Evolutionary conservation across 768 basidiomycete genomes (phyloP).

Genomic region (Daedaleopsis sinensis): DNA sequence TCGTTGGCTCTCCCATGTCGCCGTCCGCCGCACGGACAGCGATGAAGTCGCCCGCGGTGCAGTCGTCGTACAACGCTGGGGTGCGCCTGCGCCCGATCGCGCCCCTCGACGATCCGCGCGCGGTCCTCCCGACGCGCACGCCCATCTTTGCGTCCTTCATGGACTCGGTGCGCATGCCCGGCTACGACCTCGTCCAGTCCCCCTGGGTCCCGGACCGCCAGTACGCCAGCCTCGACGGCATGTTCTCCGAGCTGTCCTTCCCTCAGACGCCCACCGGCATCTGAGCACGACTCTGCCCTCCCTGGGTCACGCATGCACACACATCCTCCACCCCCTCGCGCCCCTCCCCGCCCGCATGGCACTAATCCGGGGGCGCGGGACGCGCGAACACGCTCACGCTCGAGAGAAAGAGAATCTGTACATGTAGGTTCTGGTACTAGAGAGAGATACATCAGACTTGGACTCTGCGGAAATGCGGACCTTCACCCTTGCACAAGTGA

Average conservation of each 20-base stretch:
- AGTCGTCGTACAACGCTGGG: conserved; percentile 3
- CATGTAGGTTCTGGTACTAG: conserved; percentile 9
- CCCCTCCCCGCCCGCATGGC: background rate
- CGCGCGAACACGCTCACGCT: background rate
- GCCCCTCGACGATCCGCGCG: conserved; percentile 21
- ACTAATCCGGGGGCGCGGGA: background rate
- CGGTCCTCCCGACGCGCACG: conserved; percentile 21
- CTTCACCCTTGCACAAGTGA: conserved; percentile 21
- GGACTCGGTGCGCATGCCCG: conserved; percentile 23
- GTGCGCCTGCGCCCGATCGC: conserved; percentile 15
- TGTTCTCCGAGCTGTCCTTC: conserved; percentile 21
- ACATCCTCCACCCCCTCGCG: background rate
- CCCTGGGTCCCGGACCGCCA: conserved; percentile 25
- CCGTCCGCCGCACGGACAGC: conserved; percentile 10
- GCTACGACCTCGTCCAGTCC: conserved; percentile 25
- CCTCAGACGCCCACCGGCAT: conserved; percentile 21
- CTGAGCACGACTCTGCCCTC: background rate
- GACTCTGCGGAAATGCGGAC: conserved; percentile 20
- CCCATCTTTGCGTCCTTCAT: conserved; percentile 27
- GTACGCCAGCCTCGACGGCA: conserved; percentile 19
- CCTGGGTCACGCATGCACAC: background rate
- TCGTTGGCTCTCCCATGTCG: conserved; percentile 23
- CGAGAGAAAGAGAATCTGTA: background rate
- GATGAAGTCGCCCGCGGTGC: conserved; percentile 12
- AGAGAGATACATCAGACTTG: conserved; percentile 13